A percentile compares a stretch with the other conserved stretches of the same genome.
Evolutionary conservation across 1,139 yeast genomes (phyloP).

Genomic region (Hemisphaericaspora xylofermentans): DNA sequence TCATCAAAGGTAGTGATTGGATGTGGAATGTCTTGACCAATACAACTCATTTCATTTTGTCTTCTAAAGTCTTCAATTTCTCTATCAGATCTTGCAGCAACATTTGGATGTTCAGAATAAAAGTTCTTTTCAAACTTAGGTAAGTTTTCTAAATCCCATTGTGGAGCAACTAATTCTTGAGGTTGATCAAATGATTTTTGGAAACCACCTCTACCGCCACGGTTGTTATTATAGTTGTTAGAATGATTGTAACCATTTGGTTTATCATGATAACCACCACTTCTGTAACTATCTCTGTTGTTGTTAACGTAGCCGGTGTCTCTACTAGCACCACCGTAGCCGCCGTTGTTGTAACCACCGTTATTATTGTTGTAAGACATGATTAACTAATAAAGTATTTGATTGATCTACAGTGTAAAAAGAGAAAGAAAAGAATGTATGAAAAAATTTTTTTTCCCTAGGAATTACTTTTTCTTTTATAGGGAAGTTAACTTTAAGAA

Average conservation of each 20-base stretch:
- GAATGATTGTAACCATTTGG: constrained; percentile 24
- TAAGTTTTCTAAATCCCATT: constrained; percentile 73
- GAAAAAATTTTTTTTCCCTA: not conserved
- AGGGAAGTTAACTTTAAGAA: not conserved
- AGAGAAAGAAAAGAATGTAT: constrained; percentile 3
- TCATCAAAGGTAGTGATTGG: constrained; percentile 93
- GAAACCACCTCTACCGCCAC: constrained; percentile 28
- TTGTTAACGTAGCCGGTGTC: constrained; percentile 18
- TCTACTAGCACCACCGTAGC: constrained; percentile 23
- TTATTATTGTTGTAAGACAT: constrained; percentile 17
- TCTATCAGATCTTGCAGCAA: constrained; percentile 67
- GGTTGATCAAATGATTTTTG: constrained; percentile 37
- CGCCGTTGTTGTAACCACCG: constrained; percentile 11
- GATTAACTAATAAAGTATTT: too few species aligned
- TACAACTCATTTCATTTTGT: constrained; percentile 79
- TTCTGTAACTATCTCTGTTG: constrained; percentile 24
- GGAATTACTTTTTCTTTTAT: not conserved
- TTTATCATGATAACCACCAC: constrained; percentile 25
- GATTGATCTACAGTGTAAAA: too few species aligned
- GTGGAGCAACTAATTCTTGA: constrained; percentile 58
- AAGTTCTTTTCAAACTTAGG: constrained; percentile 96
- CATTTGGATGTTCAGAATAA: constrained; percentile 81
- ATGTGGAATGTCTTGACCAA: constrained; percentile 86
- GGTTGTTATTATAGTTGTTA: constrained; percentile 14
- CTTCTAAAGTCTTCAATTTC: constrained; percentile 78